phyloP scores from a whole-genome alignment of 2,329 filamentous ascomycete species.

The Reticulascus tulasneorum region DNA sequence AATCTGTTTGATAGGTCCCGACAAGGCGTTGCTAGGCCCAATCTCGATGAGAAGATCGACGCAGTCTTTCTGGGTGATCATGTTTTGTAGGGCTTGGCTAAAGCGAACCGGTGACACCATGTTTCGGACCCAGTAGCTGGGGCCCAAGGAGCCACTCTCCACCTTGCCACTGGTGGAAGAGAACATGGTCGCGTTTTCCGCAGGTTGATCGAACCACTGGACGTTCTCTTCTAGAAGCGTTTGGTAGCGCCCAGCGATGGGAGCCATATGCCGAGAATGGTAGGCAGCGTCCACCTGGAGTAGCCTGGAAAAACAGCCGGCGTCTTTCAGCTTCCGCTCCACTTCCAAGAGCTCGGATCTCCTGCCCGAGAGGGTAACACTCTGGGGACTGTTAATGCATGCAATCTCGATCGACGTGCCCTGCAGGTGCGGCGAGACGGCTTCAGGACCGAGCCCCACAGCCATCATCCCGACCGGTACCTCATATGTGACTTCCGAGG shows the following conservation, averaged over 20 bases:
- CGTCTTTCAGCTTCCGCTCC: slow-evolving; percentile 27
- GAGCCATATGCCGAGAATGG: slow-evolving; percentile 3
- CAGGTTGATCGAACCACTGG: too few species aligned
- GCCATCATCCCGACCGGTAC: too few species aligned
- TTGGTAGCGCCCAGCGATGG: too few species aligned
- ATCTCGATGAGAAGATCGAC: slow-evolving; percentile 23
- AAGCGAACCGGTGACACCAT: slow-evolving; percentile 7
- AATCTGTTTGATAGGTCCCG: slow-evolving; percentile 23
- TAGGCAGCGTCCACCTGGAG: slow-evolving; percentile 3
- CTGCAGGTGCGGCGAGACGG: slow-evolving; percentile 13
- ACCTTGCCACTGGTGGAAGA: slow-evolving; percentile 12
- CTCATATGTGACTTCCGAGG: too few species aligned
- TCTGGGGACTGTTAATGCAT: slow-evolving; percentile 50
- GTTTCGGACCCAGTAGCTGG: slow-evolving; percentile 7
- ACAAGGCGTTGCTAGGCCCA: slow-evolving; percentile 24
- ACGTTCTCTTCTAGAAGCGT: too few species aligned
- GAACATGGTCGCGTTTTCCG: too few species aligned
- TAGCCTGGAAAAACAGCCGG: not conserved
- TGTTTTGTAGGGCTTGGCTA: slow-evolving; percentile 28
- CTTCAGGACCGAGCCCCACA: slow-evolving; percentile 6
- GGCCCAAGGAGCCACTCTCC: not conserved
- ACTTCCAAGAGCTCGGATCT: slow-evolving; percentile 38
- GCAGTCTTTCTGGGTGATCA: slow-evolving; percentile 16
- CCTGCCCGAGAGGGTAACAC: slow-evolving; percentile 48
- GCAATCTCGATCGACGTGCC: slow-evolving; percentile 16